These are phyloP conservation scores for Ophiobolus disseminans DNA, from an alignment of 2,329 filamentous ascomycete species.

Conservation along the genomic window DNA sequence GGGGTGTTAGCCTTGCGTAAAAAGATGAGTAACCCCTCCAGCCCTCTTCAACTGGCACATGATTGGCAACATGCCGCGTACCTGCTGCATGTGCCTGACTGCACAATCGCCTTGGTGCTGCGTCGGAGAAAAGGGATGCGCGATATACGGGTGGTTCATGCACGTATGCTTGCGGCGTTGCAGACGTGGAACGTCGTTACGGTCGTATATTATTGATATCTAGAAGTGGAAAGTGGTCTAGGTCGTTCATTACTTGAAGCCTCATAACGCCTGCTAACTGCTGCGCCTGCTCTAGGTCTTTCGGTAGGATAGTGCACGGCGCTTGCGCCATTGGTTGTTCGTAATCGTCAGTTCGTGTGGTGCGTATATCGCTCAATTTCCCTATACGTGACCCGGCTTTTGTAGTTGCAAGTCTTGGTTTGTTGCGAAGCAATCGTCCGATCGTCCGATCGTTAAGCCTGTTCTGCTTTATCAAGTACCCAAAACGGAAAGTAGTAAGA, in stretches of 20 bases:
- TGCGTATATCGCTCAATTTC: neutral
- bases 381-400: neutral
- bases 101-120: neutral
- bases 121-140: neutral
- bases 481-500: neutral
- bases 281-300: neutral
- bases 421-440: neutral
- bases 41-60: neutral
- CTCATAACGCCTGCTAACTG: neutral
- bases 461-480: neutral
- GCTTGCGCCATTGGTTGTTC: neutral
- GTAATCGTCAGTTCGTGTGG: neutral
- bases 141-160: neutral
- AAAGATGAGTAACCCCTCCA: neutral
- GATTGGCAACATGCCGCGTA: too few relatives aligned
- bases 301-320: neutral
- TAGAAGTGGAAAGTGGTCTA: neutral
- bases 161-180: neutral
- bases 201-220: neutral
- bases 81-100: neutral
- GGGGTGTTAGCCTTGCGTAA: neutral
- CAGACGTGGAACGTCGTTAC: neutral
- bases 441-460: neutral
- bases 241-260: too few relatives aligned
- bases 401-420: neutral